Conservation (phyloP, 345 rosid species). For the Salix dunnii region DNA sequence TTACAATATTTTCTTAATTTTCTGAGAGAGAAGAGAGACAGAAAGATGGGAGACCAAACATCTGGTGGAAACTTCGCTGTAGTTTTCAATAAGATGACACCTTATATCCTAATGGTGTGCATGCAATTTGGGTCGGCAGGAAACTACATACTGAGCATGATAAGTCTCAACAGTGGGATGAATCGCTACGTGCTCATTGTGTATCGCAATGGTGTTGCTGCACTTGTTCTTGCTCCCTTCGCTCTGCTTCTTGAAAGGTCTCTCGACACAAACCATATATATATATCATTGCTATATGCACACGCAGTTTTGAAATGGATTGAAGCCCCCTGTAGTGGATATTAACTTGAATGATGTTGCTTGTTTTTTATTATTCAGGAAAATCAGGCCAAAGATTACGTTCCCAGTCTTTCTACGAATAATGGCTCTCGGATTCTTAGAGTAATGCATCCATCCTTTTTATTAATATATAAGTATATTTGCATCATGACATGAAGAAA, state of each 20-base stretch:
- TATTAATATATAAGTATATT: neutral
- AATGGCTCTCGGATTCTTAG: conserved; percentile 57
- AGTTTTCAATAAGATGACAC: conserved; percentile 23
- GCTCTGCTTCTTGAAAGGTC: conserved; percentile 75
- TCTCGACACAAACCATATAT: neutral
- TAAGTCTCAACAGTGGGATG: conserved; percentile 70
- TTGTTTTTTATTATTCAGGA: conserved; percentile 38
- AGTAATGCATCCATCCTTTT: conserved; percentile 35
- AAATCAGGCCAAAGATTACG: conserved; percentile 76
- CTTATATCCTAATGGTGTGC: conserved; percentile 64
- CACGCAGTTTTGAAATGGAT: neutral
- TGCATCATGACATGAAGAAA: neutral
- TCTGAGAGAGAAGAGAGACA: neutral
- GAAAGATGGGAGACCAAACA: neutral
- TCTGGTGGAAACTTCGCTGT: neutral
- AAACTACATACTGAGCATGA: conserved; percentile 52
- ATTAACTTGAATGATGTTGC: neutral
- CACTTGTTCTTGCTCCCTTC: conserved; percentile 68
- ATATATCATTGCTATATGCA: too few species aligned
- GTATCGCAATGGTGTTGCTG: conserved; percentile 70
- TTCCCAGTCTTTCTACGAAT: conserved; percentile 54
- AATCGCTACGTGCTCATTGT: conserved; percentile 66
- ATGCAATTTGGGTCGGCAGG: conserved; percentile 74
- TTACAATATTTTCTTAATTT: neutral
- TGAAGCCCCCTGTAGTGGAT: neutral